phyloP scores from a whole-genome alignment of 306 rosid species.

The Cicer bijugum region DNA sequence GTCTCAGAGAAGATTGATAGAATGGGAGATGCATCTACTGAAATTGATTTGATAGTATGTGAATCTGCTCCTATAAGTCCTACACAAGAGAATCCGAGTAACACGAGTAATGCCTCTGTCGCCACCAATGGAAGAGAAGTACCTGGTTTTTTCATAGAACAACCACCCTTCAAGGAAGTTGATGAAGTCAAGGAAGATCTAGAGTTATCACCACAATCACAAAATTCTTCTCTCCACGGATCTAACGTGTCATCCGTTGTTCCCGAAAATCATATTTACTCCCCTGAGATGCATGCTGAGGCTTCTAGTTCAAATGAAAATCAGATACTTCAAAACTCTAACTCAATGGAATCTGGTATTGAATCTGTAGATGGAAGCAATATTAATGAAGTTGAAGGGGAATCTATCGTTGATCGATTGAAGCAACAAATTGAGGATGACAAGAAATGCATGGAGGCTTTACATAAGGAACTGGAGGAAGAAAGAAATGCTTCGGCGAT shows the following conservation, averaged over 20 bases:
- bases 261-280: constrained; percentile 27
- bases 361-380: constrained; percentile 63
- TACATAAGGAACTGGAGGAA: constrained; percentile 78
- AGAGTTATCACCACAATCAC: constrained; percentile 37
- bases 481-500: constrained; percentile 83
- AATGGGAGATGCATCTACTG: constrained; percentile 39
- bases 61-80: constrained; percentile 46
- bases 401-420: constrained; percentile 54
- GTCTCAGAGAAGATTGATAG: constrained; percentile 41
- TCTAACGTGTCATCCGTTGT: constrained; percentile 45
- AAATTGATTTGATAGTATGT: constrained; percentile 39
- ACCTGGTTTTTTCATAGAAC: constrained; percentile 42
- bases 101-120: constrained; percentile 35
- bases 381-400: constrained; percentile 75
- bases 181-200: constrained; percentile 51
- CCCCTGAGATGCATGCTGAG: constrained; percentile 48
- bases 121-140: constrained; percentile 46
- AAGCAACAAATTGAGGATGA: constrained; percentile 62
- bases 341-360: constrained; percentile 59
- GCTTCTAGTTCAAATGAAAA: constrained; percentile 45
- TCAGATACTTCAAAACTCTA: constrained; percentile 49
- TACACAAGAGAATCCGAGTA: constrained; percentile 39
- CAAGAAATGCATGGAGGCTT: constrained; percentile 58
- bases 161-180: constrained; percentile 44
- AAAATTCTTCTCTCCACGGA: constrained; percentile 37